phyloP scores from a whole-genome alignment of 345 rosid species.

The rapeseed (Brassica napus) region DNA sequence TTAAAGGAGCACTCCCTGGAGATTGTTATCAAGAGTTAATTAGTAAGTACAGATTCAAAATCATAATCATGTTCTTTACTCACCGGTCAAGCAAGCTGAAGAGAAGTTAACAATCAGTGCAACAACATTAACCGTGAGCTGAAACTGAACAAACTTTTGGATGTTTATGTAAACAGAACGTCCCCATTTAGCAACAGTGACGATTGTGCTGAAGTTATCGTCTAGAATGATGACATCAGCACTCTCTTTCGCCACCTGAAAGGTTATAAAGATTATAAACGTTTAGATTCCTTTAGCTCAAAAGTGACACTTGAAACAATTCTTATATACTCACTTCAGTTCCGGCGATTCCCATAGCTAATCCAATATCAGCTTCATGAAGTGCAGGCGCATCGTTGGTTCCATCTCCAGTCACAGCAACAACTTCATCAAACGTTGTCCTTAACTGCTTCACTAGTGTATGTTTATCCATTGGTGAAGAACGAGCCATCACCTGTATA shows the following conservation, averaged over 20 bases:
- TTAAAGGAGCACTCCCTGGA: constrained; percentile 72
- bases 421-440: constrained; percentile 82
- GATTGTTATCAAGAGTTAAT: neutral
- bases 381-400: constrained; percentile 98
- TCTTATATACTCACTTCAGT: constrained; percentile 62
- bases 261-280: neutral
- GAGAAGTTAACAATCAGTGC: constrained; percentile 85
- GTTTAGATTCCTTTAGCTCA: neutral
- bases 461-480: constrained; percentile 94
- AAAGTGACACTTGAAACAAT: too few relatives aligned
- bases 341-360: constrained; percentile 98
- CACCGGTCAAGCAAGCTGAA: constrained; percentile 92
- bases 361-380: constrained; percentile 95
- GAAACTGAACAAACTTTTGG: constrained; percentile 93
- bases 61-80: neutral
- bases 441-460: constrained; percentile 80
- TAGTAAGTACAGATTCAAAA: neutral
- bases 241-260: constrained; percentile 96
- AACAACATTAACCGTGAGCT: constrained; percentile 86
- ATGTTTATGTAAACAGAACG: constrained; percentile 91
- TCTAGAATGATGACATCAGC: constrained; percentile 94
- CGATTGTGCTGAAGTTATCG: constrained; percentile 93
- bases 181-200: constrained; percentile 95
- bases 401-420: constrained; percentile 95
- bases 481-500: constrained; percentile 89